phyloP scores from a whole-genome alignment of 148 eudicot species.

The Vaccinium macrocarpon region DNA sequence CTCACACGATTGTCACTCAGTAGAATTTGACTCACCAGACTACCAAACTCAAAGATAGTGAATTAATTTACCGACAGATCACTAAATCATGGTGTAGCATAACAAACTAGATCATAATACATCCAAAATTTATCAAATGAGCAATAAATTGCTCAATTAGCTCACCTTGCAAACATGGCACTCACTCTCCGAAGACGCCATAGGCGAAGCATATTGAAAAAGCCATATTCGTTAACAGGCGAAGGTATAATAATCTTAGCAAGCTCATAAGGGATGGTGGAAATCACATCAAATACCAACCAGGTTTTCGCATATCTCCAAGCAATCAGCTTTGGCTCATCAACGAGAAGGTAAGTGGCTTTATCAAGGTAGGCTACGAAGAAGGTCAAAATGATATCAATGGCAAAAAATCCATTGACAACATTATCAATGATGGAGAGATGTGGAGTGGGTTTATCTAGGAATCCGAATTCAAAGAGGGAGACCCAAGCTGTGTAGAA shows the following conservation, averaged over 20 bases:
- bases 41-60: not conserved
- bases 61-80: not conserved
- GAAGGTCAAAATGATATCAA: constrained; percentile 32
- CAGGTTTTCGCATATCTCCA: constrained; percentile 54
- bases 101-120: not conserved
- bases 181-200: constrained; percentile 90
- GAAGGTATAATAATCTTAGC: constrained; percentile 40
- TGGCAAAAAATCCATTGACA: constrained; percentile 22
- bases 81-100: not conserved
- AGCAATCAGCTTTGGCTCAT: constrained; percentile 56
- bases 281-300: constrained; percentile 65
- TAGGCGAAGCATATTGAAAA: constrained; percentile 72
- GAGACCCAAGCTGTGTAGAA: constrained; percentile 31
- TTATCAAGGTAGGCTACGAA: constrained; percentile 75
- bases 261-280: constrained; percentile 71
- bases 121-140: not conserved
- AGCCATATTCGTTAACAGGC: constrained; percentile 45
- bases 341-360: constrained; percentile 62
- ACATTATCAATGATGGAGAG: constrained; percentile 15
- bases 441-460: constrained; percentile 8
- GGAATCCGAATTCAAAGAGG: constrained; percentile 25
- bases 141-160: not conserved
- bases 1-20: no score
- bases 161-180: constrained; percentile 71
- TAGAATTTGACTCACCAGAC: not conserved